Evolutionary conservation across 106 monocot genomes (phyloP), one percentile per base, ranked within the genome.

Genomic region (Ottelia alismoides): DNA sequence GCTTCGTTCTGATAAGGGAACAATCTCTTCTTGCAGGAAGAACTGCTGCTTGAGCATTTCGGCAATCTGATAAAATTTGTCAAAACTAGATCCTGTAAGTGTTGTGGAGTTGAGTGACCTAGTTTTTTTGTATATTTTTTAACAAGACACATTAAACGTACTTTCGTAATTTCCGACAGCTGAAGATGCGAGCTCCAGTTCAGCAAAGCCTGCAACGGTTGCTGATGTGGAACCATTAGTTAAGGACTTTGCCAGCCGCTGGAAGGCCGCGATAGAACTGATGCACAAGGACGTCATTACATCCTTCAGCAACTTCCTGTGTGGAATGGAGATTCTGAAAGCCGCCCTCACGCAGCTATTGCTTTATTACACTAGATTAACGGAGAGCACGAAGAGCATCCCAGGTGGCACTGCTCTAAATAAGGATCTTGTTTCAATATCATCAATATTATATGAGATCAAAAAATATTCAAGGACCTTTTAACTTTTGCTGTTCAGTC

Each of bases 221-320:
- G 46, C 69, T 9, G 88, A 77, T 30, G 81, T 70, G 2, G 88
- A 96, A 31, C 76, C 81, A 2, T 53, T 96, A 45, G 84, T 96
- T 16, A 82, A 82, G 76, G 96, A 89, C 65, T 96, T 96, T 40
- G 78, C 78, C 0, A 72, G 63, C 52, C 70, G 88, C 57, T 96
- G 88, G 88, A 96, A 89, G 63, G 63, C 68, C 22, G 84, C 88
- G 6, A 96, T 96, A 45, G 88, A 96, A 56, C 78, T 85, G 30
- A 96, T 96, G 94, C 96, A 96, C 74, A 89, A 81, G 58, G 84
- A 96, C 58, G 84, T 96, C 19, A 96, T 96, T 29, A 96, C 96
- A 27, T 96, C 96, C 30, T 96, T 96, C 73, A 96, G 88, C 72
- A 96, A 96, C 63, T 89, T 89, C 60, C 53, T 96, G 12, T 85